Percentiles rank a stretch among this genome's conserved stretches.
Conservation (phyloP, 169 alveolate genomes). For the Cryptosporidium parvum region DNA sequence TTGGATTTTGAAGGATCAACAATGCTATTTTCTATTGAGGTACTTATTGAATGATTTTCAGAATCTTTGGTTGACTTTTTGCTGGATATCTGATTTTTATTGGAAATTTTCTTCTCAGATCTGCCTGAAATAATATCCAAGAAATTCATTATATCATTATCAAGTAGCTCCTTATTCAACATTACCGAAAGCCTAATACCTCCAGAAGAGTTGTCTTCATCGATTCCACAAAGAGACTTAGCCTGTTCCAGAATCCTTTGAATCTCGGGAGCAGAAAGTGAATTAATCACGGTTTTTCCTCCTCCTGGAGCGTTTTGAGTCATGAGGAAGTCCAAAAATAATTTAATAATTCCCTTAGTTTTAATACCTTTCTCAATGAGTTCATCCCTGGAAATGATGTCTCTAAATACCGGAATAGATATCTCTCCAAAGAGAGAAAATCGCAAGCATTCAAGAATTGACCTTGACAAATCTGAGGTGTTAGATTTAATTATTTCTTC, state of each 20-base stretch:
- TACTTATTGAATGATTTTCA: neutral
- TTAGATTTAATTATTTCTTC: slow-evolving; percentile 40
- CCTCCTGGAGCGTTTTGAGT: slow-evolving; percentile 72
- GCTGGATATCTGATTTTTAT: neutral
- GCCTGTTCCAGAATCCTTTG: slow-evolving; percentile 33
- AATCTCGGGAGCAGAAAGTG: slow-evolving; percentile 17
- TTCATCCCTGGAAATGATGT: slow-evolving; percentile 50
- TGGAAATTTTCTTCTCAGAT: neutral
- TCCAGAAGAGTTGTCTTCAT: neutral
- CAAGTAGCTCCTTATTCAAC: slow-evolving; percentile 25
- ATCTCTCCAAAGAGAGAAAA: slow-evolving; percentile 50
- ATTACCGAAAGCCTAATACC: neutral
- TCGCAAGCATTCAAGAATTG: slow-evolving; percentile 63
- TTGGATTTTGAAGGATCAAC: neutral
- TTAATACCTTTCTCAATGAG: slow-evolving; percentile 16
- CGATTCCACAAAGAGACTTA: slow-evolving; percentile 14
- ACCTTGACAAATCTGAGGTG: slow-evolving; percentile 17
- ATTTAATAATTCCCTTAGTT: slow-evolving; percentile 12
- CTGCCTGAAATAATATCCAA: slow-evolving; percentile 38
- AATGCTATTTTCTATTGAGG: neutral
- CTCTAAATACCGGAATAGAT: slow-evolving; percentile 14
- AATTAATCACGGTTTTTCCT: slow-evolving; percentile 20
- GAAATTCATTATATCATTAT: slow-evolving; percentile 29
- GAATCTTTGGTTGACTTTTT: slow-evolving; percentile 2
- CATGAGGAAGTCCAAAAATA: slow-evolving; percentile 23